These are phyloP conservation scores for Geotrichum candidum DNA, from an alignment of 1,139 yeast genomes.

Conservation along the genomic window DNA sequence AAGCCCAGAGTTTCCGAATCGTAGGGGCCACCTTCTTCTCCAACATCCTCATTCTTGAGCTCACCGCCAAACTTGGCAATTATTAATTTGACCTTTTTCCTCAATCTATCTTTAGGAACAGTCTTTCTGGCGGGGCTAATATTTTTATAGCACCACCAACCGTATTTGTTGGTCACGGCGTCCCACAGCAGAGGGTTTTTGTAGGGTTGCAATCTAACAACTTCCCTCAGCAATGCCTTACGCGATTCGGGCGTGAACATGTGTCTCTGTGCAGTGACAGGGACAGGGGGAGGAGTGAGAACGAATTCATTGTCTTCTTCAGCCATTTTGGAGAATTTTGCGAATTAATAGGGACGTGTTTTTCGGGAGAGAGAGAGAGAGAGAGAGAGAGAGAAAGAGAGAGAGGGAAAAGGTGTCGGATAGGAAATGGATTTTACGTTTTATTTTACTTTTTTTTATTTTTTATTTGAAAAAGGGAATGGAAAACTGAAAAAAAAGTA, in stretches of 20 bases:
- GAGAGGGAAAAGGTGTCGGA: not conserved
- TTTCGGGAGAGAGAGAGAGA: not conserved
- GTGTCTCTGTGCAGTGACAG: constrained; percentile 16
- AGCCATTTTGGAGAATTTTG: not conserved
- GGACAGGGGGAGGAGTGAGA: constrained; percentile 16
- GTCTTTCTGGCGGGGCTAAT: constrained; percentile 15
- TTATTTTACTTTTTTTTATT: not conserved
- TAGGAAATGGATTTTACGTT: not conserved
- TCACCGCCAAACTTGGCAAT: constrained; percentile 4
- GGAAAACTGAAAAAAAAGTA: not conserved
- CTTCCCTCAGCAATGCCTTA: constrained; percentile 15
- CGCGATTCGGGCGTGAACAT: constrained; percentile 16
- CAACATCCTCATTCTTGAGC: not conserved
- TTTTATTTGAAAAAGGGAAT: not conserved
- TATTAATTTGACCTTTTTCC: constrained; percentile 18
- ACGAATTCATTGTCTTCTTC: not conserved
- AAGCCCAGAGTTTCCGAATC: constrained; percentile 15
- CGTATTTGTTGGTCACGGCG: constrained; percentile 16
- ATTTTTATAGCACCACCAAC: constrained; percentile 18
- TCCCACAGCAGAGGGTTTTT: constrained; percentile 18
- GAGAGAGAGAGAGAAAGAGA: not conserved
- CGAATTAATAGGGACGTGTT: not conserved
- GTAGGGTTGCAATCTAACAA: constrained; percentile 14
- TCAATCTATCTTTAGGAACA: constrained; percentile 17
- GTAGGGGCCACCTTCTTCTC: constrained; percentile 6